A percentile compares a stretch with the other conserved stretches of the same genome.
phyloP scores from a whole-genome alignment of 768 basidiomycete species.

The Hygrocybe coccinea region DNA sequence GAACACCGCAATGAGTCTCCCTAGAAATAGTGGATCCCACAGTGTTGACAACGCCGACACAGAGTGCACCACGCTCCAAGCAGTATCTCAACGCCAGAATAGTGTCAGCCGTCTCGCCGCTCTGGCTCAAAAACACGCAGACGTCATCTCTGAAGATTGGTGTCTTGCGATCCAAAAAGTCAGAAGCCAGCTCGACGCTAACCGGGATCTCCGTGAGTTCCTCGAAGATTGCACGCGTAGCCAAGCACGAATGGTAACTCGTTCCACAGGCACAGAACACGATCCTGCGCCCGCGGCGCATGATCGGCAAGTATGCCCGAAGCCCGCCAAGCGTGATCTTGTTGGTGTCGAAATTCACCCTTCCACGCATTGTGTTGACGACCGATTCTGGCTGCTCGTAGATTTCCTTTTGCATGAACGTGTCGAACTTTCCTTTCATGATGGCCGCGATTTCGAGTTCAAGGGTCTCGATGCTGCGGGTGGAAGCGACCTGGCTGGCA shows the following conservation, averaged over 20 bases:
- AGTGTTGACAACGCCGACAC: constrained; percentile 96
- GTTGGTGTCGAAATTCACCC: constrained; percentile 95
- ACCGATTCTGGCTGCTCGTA: constrained; percentile 99
- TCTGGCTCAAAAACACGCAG: constrained; percentile 93
- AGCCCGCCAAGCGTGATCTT: constrained; percentile 92
- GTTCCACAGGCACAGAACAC: constrained; percentile 99
- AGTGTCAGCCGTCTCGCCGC: constrained; percentile 97
- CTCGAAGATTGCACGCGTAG: constrained; percentile 96
- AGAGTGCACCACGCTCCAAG: constrained; percentile 92
- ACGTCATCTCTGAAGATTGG: constrained; percentile 99
- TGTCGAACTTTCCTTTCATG: constrained; percentile 99
- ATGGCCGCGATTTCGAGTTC: constrained; percentile 99
- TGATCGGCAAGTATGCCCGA: constrained; percentile 91
- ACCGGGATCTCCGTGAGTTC: constrained; percentile 99
- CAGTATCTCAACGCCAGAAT: constrained; percentile 96
- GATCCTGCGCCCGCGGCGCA: constrained; percentile 89
- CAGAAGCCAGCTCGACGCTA: constrained; percentile 92
- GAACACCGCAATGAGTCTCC: constrained; percentile 98
- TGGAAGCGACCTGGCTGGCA: constrained; percentile 58
- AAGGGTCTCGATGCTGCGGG: constrained; percentile 94
- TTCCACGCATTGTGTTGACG: constrained; percentile 99
- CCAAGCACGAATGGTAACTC: constrained; percentile 94
- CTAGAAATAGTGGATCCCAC: constrained; percentile 97
- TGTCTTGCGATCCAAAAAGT: constrained; percentile 98
- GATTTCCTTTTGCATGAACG: constrained; percentile 99